phyloP scores from a whole-genome alignment of 495 filamentous ascomycete genomes.

The Penicillium manginii region DNA sequence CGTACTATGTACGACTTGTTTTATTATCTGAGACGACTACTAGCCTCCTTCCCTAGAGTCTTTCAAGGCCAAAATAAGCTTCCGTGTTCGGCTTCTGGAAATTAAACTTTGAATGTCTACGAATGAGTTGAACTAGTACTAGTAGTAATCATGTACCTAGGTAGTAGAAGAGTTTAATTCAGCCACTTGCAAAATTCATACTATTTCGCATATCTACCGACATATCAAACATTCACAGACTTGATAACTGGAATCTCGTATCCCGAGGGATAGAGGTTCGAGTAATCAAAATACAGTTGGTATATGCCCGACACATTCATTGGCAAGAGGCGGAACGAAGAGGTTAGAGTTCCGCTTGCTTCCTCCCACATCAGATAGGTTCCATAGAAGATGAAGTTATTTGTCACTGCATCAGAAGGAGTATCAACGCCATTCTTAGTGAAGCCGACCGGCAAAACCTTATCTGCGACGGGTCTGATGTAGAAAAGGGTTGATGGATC shows the following conservation, averaged over 20 bases:
- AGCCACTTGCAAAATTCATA: no score
- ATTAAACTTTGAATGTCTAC: no score
- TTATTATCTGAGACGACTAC: no score
- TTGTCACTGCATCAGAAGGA: conserved; percentile 17
- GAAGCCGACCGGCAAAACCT: conserved; percentile 26
- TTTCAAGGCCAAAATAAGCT: no score
- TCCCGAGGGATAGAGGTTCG: conserved; percentile 21
- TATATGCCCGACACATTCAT: conserved; percentile 25
- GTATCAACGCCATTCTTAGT: conserved; percentile 19
- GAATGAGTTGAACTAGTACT: no score
- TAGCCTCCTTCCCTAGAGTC: no score
- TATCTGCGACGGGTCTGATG: conserved; percentile 21
- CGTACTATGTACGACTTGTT: no score
- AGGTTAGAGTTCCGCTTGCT: conserved; percentile 11
- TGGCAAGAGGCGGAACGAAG: conserved; percentile 29
- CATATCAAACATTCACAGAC: conserved; percentile 22
- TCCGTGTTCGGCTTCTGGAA: no score
- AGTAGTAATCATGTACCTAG: no score
- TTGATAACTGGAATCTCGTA: conserved; percentile 15
- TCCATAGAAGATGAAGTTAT: conserved; percentile 27
- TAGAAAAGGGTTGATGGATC: conserved; percentile 25
- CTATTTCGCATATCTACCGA: background rate
- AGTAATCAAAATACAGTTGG: conserved; percentile 28
- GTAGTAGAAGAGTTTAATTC: no score
- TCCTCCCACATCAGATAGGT: conserved; percentile 27